phyloP scores from a whole-genome alignment of 306 rosid species.

The Cicer yamashitae region DNA sequence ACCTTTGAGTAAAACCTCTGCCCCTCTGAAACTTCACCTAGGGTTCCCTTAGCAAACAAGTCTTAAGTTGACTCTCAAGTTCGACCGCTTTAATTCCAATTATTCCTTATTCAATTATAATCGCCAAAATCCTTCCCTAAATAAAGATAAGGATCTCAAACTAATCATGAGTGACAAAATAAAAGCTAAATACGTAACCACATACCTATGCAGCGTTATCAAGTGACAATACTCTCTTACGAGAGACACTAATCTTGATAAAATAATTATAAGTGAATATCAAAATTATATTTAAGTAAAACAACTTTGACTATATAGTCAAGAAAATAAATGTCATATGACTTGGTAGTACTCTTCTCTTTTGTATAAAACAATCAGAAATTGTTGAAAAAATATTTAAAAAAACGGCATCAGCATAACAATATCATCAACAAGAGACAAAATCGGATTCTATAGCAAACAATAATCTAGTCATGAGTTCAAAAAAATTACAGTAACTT shows the following conservation, averaged over 20 bases:
- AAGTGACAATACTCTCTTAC: not conserved
- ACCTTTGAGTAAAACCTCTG: not conserved
- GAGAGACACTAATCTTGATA: not conserved
- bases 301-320: not conserved
- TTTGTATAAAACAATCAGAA: not conserved
- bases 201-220: not conserved
- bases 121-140: not conserved
- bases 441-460: not conserved
- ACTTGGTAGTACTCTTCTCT: not conserved
- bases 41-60: not conserved
- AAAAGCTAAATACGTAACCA: not conserved
- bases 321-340: not conserved
- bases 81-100: not conserved
- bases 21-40: not conserved
- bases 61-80: not conserved
- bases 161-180: no score
- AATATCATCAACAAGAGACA: not conserved
- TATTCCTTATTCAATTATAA: conserved; percentile 1
- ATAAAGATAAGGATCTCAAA: not conserved
- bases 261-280: not conserved
- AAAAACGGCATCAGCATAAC: not conserved
- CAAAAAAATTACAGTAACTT: not conserved
- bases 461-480: not conserved
- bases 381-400: no score
- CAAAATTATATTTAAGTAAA: not conserved